phyloP scores from a whole-genome alignment of 2,329 filamentous ascomycete species.

The Colletotrichum sp. region DNA sequence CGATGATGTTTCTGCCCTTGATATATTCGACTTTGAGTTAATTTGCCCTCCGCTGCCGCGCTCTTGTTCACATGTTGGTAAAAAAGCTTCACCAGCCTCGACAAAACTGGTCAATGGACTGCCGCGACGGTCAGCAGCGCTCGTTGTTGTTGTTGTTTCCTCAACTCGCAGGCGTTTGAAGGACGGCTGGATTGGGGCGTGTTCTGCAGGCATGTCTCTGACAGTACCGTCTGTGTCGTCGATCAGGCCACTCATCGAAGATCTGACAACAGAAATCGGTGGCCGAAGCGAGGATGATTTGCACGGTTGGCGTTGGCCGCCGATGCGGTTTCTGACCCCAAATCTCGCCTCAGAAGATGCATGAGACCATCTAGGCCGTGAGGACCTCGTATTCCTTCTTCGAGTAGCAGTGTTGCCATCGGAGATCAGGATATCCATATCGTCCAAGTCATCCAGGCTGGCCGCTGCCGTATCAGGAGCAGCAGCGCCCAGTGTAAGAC shows the following conservation, averaged over 20 bases:
- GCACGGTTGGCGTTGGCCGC: not conserved
- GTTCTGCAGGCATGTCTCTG: slow-evolving; percentile 13
- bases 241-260: not conserved
- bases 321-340: not conserved
- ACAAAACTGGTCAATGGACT: not conserved
- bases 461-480: not conserved
- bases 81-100: not conserved
- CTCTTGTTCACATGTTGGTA: not conserved
- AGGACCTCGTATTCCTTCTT: not conserved
- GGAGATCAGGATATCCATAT: not conserved
- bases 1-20: not conserved
- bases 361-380: not conserved
- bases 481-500: not conserved
- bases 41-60: not conserved
- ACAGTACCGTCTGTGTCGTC: not conserved
- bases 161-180: not conserved
- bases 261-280: not conserved
- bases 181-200: not conserved
- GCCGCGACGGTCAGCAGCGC: not conserved
- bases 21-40: not conserved
- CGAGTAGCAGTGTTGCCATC: not conserved
- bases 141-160: not conserved
- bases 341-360: not conserved
- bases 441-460: not conserved
- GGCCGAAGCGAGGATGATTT: not conserved